Conservation (phyloP, 345 rosid genomes). For the Combretum micranthum region DNA sequence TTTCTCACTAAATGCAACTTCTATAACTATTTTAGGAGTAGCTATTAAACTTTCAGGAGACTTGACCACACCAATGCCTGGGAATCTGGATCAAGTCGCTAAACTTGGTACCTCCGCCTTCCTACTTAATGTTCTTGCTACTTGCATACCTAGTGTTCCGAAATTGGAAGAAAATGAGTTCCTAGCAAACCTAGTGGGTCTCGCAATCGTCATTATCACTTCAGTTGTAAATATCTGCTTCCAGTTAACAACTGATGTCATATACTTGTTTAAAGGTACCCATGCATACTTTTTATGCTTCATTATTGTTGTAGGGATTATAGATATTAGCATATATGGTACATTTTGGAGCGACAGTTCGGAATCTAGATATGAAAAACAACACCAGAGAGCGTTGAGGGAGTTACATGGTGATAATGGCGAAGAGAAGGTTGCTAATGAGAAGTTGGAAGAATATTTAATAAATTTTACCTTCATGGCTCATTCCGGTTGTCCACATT, state of each 20-base stretch:
- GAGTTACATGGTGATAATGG: conserved; percentile 31
- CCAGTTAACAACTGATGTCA: conserved; percentile 63
- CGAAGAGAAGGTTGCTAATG: conserved; percentile 6
- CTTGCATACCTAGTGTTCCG: conserved; percentile 68
- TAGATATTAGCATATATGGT: conserved; percentile 1
- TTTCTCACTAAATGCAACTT: conserved; percentile 43
- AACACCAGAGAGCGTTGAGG: conserved; percentile 33
- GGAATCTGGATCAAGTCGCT: conserved; percentile 55
- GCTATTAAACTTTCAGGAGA: conserved; percentile 66
- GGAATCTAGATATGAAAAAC: conserved; percentile 25
- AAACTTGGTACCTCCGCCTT: conserved; percentile 65
- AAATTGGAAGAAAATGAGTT: conserved; percentile 18
- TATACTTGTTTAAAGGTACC: conserved; percentile 40
- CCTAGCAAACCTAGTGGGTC: conserved; percentile 39
- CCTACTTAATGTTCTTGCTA: conserved; percentile 52
- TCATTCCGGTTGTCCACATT: conserved; percentile 69
- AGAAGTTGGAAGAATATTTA: conserved; percentile 37
- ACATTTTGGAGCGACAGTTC: too few species aligned
- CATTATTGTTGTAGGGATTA: conserved; percentile 39
- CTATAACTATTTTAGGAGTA: conserved; percentile 1
- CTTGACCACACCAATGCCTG: conserved; percentile 77
- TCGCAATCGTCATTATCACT: conserved; percentile 60
- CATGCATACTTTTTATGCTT: conserved; percentile 18
- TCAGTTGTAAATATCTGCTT: conserved; percentile 53
- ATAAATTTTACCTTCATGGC: conserved; percentile 73